phyloP scores from a whole-genome alignment of 345 rosid species.

The Eutrema japonicum region DNA sequence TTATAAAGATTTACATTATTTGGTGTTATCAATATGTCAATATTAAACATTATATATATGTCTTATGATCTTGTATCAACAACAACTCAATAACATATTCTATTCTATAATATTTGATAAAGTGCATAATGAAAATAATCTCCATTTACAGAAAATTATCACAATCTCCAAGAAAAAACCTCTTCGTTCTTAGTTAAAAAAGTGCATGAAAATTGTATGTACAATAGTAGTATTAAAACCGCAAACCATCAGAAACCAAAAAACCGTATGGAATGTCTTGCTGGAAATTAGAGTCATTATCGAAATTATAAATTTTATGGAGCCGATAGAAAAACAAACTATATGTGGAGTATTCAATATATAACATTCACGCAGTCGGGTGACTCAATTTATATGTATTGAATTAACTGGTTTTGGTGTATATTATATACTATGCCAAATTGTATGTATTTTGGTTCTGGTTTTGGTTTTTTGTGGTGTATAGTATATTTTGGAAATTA shows the following conservation, averaged over 20 bases:
- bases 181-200: constrained; percentile 22
- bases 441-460: too few species aligned
- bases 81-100: too few species aligned
- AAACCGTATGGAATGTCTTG: constrained; percentile 46
- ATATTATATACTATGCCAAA: too few species aligned
- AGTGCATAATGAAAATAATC: too few species aligned
- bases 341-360: background rate
- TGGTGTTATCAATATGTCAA: too few species aligned
- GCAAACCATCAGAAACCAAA: constrained; percentile 35
- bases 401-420: background rate
- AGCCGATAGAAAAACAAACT: constrained; percentile 21
- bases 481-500: too few species aligned
- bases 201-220: constrained; percentile 24
- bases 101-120: too few species aligned
- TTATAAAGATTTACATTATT: too few species aligned
- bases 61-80: too few species aligned
- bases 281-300: constrained; percentile 37
- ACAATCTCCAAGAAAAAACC: constrained; percentile 36
- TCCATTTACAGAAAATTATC: background rate
- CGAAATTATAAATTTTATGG: constrained; percentile 22
- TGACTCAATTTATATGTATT: background rate
- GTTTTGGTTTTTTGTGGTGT: too few species aligned
- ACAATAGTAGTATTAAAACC: background rate
- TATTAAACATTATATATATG: too few species aligned
- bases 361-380: constrained; percentile 22